Evolutionary conservation across 805 yeast genomes (phyloP), one percentile per base, ranked within the genome.

Genomic region (Komagataella pastoris): DNA sequence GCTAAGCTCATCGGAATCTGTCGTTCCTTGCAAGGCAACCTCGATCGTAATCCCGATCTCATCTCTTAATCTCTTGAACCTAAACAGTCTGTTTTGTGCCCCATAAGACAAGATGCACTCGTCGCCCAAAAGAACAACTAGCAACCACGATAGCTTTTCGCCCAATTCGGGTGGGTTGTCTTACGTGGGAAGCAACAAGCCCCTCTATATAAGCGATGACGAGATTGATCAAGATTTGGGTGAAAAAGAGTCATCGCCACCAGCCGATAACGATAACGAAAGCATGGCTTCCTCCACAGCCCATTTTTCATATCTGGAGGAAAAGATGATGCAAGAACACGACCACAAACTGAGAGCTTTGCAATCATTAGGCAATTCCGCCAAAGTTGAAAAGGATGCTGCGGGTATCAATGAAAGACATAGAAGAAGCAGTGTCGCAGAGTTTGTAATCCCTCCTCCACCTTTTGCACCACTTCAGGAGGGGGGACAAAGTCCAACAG

Each of bases 221-320:
- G 40, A 30, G 40, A 14, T 30, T 14, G 40, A 30, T 30, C 40
- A 30, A 30, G 40, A 30, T 30, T 14, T 30, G 10, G 40, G 40
- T 30, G 40, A 14, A 30, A 30, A 30, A 30, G 40, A 30, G 40
- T 30, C 40, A 30, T 30, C 14, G 40, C 40, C 40, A 4, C 14
- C 12, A 10, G n/a, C 6, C 40, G 40, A 30, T 30, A 30, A 30
- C 6, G 40, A 30, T 14, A 30, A 30, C 6, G 40, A 30, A 14
- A 30, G 40, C 40, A 30, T 30, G 40, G 40, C 40, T 10, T 30
- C 40, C 14, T 46, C 47, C n/a, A 46, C 47, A 14, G 75, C 86
- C 7, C 83, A 82, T 61, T 83, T 72, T 59, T 79, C 87, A 1
- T 72, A 81, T 50, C 76, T 79, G 5, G 88, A 85, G 58, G 90